phyloP scores from a whole-genome alignment of 352 stramenopile species.

The Phytopythium helicoides region DNA sequence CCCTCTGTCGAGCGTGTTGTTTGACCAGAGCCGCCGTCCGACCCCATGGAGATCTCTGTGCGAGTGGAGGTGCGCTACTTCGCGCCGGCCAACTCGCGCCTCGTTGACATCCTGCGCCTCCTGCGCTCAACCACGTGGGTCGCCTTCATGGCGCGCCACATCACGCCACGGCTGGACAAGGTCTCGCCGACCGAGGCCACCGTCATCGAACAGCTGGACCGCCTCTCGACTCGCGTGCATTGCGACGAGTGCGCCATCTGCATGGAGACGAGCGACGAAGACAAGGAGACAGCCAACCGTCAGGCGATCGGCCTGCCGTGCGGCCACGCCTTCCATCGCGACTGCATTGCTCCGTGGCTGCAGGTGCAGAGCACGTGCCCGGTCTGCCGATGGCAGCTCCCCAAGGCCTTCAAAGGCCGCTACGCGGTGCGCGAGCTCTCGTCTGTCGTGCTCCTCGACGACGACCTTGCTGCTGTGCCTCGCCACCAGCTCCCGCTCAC shows the following conservation, averaged over 20 bases:
- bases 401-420: constrained; percentile 49
- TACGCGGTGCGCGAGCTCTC: constrained; percentile 44
- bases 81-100: constrained; percentile 31
- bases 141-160: constrained; percentile 57
- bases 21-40: background rate
- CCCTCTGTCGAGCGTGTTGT: background rate
- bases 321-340: constrained; percentile 88
- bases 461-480: constrained; percentile 15
- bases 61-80: constrained; percentile 62
- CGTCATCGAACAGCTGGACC: constrained; percentile 28
- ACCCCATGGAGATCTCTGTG: constrained; percentile 42
- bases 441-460: constrained; percentile 38
- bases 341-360: constrained; percentile 90
- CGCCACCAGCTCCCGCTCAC: constrained; percentile 17
- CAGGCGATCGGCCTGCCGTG: constrained; percentile 60
- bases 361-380: constrained; percentile 87
- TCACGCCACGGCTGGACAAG: constrained; percentile 53
- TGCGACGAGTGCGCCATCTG: constrained; percentile 81
- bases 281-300: constrained; percentile 14
- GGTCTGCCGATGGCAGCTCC: constrained; percentile 89
- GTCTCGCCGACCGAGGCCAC: constrained; percentile 37
- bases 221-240: constrained; percentile 9
- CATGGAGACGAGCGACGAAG: constrained; percentile 69
- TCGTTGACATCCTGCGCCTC: constrained; percentile 55
- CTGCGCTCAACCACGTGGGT: constrained; percentile 54